phyloP scores from a whole-genome alignment of 2,329 filamentous ascomycete species.

The Ceratocystis smalleyi region DNA sequence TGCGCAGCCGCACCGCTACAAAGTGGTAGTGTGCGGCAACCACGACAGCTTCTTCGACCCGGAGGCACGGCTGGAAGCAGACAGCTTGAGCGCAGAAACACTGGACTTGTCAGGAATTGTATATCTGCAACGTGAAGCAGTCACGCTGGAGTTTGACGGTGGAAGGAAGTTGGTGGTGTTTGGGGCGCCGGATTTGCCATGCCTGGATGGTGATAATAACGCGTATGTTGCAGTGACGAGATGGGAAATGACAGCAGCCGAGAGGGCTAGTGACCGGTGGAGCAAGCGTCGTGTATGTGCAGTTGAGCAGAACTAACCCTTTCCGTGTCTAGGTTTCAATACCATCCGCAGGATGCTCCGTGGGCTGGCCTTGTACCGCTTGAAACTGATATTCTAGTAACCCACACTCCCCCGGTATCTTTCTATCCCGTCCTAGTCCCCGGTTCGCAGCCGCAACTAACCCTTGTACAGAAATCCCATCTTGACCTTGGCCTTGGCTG shows the following conservation, averaged over 20 bases:
- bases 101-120: constrained; percentile 49
- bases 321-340: constrained; percentile 35
- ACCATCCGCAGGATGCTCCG: constrained; percentile 25
- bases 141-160: constrained; percentile 45
- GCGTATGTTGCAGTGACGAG: constrained; percentile 8
- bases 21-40: constrained; percentile 73
- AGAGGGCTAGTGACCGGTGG: constrained; percentile 27
- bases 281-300: constrained; percentile 21
- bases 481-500: constrained; percentile 56
- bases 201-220: constrained; percentile 36
- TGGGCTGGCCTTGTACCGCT: constrained; percentile 58
- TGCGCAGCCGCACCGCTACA: constrained; percentile 57
- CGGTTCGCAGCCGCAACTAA: constrained; percentile 2
- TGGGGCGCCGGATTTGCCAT: constrained; percentile 66
- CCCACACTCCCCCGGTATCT: constrained; percentile 58
- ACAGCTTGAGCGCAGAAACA: constrained; percentile 24
- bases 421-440: background rate
- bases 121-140: constrained; percentile 52
- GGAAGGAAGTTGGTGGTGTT: constrained; percentile 54
- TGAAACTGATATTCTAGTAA: constrained; percentile 63
- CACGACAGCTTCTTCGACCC: constrained; percentile 78
- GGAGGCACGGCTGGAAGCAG: constrained; percentile 40
- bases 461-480: constrained; percentile 41
- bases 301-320: background rate
- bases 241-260: background rate